Evolutionary conservation across 1,284 basidiomycete species (phyloP), one percentile per base, ranked within the genome.

Genomic region (Pseudozyma hubeiensis): DNA sequence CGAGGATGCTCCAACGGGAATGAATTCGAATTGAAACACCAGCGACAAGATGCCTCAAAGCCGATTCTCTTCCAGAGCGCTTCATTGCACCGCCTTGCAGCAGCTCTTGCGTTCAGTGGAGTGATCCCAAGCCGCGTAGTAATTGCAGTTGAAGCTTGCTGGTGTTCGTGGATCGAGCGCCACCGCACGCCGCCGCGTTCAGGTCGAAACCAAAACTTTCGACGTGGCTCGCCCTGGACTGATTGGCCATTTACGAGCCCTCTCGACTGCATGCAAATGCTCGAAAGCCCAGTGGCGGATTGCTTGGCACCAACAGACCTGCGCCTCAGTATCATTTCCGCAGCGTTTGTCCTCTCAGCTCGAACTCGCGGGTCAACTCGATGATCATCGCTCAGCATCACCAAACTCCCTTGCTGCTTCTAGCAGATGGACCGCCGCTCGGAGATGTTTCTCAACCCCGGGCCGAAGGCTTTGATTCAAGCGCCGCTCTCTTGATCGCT

Each of bases 241-340:
- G 24, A 24, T 24, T 24, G 24, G 24, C 24, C 24, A 24, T 24
- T 24, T 4, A 24, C 4, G 24, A 24, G 24, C 24, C 24, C 24
- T 24, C 24, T 24, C 24, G 24, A 24, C 24, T 24, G 24, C 24
- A 24, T 24, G 24, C 24, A 24, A 24, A 24, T 24, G 24, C 41
- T 43, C 41, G 17, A 17, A 9, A 46, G 29, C 44, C 16, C 44
- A 46, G 44, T 17, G 48, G 35, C 35, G 48, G 48, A 50, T 34
- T 50, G 35, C 49, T 51, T 51, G 49, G 49, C 49, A 40, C 7
- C 49, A 40, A 41, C 49, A 30, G 29, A 4, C 35, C 35, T 10
- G 35, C 35, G 35, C 35, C 35, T 10, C 10, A 37, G 10, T 9
- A 9, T 37, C 35, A 2, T 3, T 2, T 10, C 35, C 35, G 14